Conservation (phyloP, 2,329 filamentous ascomycete species). For the Verticillium nonalfalfae region DNA sequence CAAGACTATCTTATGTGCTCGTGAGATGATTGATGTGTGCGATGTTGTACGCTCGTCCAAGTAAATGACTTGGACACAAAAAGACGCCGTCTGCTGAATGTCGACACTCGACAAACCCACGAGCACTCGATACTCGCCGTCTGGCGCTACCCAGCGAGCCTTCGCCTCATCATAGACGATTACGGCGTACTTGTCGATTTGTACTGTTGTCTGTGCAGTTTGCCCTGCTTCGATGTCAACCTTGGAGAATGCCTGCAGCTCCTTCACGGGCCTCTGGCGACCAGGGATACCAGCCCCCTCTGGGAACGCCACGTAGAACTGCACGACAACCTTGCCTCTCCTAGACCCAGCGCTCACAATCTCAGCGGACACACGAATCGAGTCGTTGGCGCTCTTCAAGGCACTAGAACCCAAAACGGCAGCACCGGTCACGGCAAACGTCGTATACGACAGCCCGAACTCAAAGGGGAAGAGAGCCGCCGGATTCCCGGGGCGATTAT, state of each 20-base stretch:
- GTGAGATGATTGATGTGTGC: background rate
- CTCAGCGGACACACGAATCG: background rate
- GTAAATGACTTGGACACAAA: background rate
- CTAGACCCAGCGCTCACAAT: constrained; percentile 7
- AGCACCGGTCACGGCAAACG: background rate
- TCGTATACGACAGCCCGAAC: constrained; percentile 15
- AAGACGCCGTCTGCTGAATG: background rate
- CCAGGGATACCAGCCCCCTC: background rate
- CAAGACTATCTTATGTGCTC: background rate
- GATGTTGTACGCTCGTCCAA: background rate
- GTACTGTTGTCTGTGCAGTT: background rate
- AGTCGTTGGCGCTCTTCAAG: background rate
- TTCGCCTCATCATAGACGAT: background rate
- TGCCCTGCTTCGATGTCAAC: background rate
- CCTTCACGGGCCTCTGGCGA: background rate
- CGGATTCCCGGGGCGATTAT: background rate
- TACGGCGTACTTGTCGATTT: background rate
- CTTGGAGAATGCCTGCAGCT: background rate
- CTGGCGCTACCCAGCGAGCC: background rate
- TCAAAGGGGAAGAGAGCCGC: constrained; percentile 12
- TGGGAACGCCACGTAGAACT: constrained; percentile 10
- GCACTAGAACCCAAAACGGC: background rate
- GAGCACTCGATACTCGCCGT: background rate
- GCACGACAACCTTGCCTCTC: constrained; percentile 8
- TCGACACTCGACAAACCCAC: background rate